phyloP scores from a whole-genome alignment of 805 yeast genomes.

The Teunomyces atbi region DNA sequence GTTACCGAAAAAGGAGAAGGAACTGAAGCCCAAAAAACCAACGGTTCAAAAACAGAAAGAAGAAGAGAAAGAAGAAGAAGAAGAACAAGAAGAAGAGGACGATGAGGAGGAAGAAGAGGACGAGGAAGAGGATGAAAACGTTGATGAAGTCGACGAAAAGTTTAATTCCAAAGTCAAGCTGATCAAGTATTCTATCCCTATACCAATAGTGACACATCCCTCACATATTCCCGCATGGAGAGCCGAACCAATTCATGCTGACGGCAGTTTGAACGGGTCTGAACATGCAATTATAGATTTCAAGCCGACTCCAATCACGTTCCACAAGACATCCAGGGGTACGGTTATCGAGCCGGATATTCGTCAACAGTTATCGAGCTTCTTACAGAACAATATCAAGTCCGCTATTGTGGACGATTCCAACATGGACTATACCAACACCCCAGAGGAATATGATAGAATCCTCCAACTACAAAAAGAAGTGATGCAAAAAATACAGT shows the following conservation, averaged over 20 bases:
- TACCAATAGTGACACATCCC: slow-evolving; percentile 41
- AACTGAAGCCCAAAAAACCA: not conserved
- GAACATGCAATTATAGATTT: slow-evolving; percentile 24
- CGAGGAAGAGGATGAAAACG: slow-evolving; percentile 5
- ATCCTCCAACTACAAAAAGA: slow-evolving; percentile 52
- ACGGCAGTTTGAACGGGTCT: slow-evolving; percentile 13
- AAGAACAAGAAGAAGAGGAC: not conserved
- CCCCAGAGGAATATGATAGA: slow-evolving; percentile 58
- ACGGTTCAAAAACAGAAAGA: not conserved
- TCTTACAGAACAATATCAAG: slow-evolving; percentile 27
- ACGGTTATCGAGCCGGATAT: slow-evolving; percentile 25
- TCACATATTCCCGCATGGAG: slow-evolving; percentile 44
- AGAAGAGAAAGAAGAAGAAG: not conserved
- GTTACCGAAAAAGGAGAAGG: not conserved
- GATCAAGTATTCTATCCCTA: slow-evolving; percentile 31
- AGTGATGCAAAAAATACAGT: slow-evolving; percentile 46
- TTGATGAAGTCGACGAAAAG: slow-evolving; percentile 7
- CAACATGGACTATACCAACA: slow-evolving; percentile 27
- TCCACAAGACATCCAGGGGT: slow-evolving; percentile 15
- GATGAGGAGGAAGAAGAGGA: not conserved
- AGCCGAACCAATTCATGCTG: slow-evolving; percentile 24
- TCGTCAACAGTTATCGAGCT: slow-evolving; percentile 23
- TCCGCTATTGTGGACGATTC: slow-evolving; percentile 40
- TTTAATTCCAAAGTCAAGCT: slow-evolving; percentile 26
- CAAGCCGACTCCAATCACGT: slow-evolving; percentile 26